Conservation (phyloP, 2,329 filamentous ascomycete genomes). For the Fusarium kyushuense region DNA sequence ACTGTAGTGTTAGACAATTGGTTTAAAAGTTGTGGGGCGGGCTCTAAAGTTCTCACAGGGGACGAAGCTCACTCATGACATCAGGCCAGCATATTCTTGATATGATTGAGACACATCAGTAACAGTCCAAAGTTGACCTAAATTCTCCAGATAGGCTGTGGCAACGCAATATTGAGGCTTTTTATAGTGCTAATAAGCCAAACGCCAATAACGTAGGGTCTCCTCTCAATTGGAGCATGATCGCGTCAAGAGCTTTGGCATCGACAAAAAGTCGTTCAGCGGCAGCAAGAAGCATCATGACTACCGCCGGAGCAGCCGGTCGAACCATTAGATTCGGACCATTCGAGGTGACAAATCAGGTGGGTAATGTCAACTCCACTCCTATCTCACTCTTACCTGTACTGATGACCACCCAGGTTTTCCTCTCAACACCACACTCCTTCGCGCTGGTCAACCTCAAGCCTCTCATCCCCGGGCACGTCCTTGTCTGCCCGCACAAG, state of each 20-base stretch:
- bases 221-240: constrained; percentile 37
- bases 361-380: constrained; percentile 51
- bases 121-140: neutral
- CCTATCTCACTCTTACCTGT: neutral
- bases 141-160: neutral
- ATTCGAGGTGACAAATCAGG: constrained; percentile 81
- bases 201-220: neutral
- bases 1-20: constrained; percentile 37
- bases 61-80: constrained; percentile 38
- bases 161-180: neutral
- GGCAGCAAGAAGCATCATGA: constrained; percentile 47
- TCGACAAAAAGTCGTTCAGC: constrained; percentile 19
- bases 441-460: constrained; percentile 97
- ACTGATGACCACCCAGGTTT: constrained; percentile 72
- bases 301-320: constrained; percentile 44
- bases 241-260: constrained; percentile 29
- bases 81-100: constrained; percentile 34
- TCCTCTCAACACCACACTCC: constrained; percentile 81
- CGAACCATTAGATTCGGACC: constrained; percentile 74
- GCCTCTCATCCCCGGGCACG: constrained; percentile 91
- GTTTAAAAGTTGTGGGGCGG: constrained; percentile 33
- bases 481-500: constrained; percentile 84
- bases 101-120: constrained; percentile 7
- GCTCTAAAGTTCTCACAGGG: constrained; percentile 16
- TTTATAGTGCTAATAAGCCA: neutral